Evolutionary conservation across 495 filamentous ascomycete species (phyloP).

Genomic region (Podospora comata): DNA sequence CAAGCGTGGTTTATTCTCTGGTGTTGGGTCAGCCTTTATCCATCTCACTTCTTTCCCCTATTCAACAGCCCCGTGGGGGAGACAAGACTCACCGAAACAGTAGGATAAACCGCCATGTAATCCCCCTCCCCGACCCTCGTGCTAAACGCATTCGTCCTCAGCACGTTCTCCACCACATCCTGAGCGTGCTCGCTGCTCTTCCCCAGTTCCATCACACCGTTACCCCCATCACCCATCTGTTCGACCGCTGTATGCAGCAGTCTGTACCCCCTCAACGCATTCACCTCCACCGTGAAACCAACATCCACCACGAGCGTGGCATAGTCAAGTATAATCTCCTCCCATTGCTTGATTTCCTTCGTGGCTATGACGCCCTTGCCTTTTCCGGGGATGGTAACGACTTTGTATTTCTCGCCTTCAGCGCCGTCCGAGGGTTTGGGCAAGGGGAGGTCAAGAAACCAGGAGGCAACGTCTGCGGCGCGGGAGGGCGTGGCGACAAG

Average conservation of each 20-base stretch:
- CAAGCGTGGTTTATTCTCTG: slow-evolving; percentile 44
- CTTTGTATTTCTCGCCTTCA: slow-evolving; percentile 16
- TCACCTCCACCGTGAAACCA: slow-evolving; percentile 31
- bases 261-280: slow-evolving; percentile 29
- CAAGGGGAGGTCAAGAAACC: neutral
- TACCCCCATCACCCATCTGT: slow-evolving; percentile 34
- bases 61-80: neutral
- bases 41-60: neutral
- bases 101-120: slow-evolving; percentile 40
- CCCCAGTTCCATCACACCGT: slow-evolving; percentile 30
- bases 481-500: slow-evolving; percentile 37
- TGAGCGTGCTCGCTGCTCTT: slow-evolving; percentile 31
- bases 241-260: slow-evolving; percentile 36
- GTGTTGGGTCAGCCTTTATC: neutral
- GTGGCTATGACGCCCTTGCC: slow-evolving; percentile 40
- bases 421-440: neutral
- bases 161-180: slow-evolving; percentile 40
- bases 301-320: slow-evolving; percentile 37
- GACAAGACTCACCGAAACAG: slow-evolving; percentile 32
- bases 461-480: slow-evolving; percentile 25
- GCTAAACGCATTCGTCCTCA: slow-evolving; percentile 42
- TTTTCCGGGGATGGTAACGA: slow-evolving; percentile 37
- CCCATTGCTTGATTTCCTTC: slow-evolving; percentile 29
- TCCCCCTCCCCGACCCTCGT: slow-evolving; percentile 29
- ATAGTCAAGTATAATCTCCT: slow-evolving; percentile 40